Conservation (phyloP, 2,329 filamentous ascomycete species). For the Colletotrichum trifolii region DNA sequence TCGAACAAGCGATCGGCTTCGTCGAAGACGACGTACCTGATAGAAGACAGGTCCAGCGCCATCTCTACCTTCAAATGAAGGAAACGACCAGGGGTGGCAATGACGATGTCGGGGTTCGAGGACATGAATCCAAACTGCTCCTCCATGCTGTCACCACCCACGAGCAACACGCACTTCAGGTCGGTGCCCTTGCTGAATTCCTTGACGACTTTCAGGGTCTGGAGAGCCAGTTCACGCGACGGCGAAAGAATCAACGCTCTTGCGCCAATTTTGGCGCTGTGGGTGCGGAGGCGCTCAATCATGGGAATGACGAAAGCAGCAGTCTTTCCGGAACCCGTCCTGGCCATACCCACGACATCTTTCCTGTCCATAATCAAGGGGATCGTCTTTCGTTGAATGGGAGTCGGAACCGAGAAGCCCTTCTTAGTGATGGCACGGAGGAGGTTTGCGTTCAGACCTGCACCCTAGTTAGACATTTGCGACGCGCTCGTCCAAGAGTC, state of each 20-base stretch:
- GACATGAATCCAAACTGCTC: conserved; percentile 96
- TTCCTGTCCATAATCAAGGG: conserved; percentile 88
- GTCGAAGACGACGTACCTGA: conserved; percentile 96
- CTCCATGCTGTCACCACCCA: conserved; percentile 94
- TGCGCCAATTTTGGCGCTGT: conserved; percentile 87
- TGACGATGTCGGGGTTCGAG: conserved; percentile 95
- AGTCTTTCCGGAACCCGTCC: conserved; percentile 98
- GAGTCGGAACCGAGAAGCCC: conserved; percentile 95
- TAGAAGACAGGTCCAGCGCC: conserved; percentile 88
- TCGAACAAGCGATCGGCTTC: conserved; percentile 97
- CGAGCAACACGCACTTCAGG: conserved; percentile 87
- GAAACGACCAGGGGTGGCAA: conserved; percentile 96
- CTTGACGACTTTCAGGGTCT: conserved; percentile 96
- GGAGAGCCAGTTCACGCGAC: conserved; percentile 91
- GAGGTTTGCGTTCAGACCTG: conserved; percentile 81
- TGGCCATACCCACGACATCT: conserved; percentile 98
- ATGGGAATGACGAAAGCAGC: conserved; percentile 98
- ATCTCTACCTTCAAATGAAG: conserved; percentile 98
- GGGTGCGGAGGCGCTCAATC: conserved; percentile 91
- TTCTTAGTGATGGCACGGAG: conserved; percentile 93
- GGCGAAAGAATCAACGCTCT: conserved; percentile 91
- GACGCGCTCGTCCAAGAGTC: background rate
- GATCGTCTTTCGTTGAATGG: conserved; percentile 97
- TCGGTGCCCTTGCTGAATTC: conserved; percentile 92
- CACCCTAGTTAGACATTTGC: background rate